Conservation (phyloP, 768 basidiomycete genomes). For the Russula brevipes region DNA sequence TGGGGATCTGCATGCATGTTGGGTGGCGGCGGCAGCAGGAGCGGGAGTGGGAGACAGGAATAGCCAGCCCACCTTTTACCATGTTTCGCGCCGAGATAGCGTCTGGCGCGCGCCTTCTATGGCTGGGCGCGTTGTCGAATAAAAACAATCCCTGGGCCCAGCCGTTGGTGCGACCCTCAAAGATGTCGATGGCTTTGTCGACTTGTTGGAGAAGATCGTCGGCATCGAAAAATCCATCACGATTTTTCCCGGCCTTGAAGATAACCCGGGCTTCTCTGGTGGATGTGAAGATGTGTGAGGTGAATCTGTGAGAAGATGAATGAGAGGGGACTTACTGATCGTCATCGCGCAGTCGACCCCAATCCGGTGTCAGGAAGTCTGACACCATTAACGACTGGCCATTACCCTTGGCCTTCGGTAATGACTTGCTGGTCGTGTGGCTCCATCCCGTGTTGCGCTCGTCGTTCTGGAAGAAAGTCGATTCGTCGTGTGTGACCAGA, state of each 20-base stretch:
- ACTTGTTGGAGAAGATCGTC: background rate
- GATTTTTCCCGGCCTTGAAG: background rate
- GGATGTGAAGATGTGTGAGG: too few species aligned
- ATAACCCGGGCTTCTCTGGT: background rate
- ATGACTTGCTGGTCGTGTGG: background rate
- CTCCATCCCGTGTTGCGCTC: background rate
- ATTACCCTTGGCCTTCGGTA: too few species aligned
- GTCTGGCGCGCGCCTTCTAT: background rate
- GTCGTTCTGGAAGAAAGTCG: background rate
- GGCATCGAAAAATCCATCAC: background rate
- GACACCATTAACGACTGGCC: background rate
- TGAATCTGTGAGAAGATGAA: background rate
- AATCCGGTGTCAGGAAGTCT: background rate
- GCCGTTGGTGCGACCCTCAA: background rate
- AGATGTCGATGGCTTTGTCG: background rate
- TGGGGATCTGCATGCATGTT: too few species aligned
- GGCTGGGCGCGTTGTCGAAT: background rate
- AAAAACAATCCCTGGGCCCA: background rate
- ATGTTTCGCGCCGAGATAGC: background rate
- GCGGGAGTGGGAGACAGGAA: too few species aligned
- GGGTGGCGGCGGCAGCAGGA: too few species aligned
- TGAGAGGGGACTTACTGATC: background rate
- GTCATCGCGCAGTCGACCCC: background rate
- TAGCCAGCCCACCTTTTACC: too few species aligned
- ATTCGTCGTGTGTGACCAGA: background rate